Evolutionary conservation across 345 rosid genomes (phyloP).

Genomic region (Eucalyptus fibrosa): DNA sequence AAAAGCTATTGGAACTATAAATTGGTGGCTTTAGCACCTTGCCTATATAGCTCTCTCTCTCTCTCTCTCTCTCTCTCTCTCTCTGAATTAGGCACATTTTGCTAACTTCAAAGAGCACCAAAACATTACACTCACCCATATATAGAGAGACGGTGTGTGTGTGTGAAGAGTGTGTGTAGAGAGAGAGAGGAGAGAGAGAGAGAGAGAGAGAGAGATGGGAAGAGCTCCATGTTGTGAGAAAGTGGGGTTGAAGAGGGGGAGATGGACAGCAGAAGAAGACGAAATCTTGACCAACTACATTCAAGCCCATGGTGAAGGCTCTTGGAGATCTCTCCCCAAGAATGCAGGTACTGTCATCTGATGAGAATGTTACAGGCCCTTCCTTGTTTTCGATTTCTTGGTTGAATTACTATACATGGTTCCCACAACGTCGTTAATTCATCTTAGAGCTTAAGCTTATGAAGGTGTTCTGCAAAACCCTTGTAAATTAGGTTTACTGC

Average conservation of each 20-base stretch:
- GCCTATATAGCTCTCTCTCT: background rate
- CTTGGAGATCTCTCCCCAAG: conserved; percentile 81
- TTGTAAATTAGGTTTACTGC: conserved; percentile 36
- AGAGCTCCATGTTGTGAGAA: conserved; percentile 90
- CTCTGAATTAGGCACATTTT: background rate
- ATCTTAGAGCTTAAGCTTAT: background rate
- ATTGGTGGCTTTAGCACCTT: background rate
- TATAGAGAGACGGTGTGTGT: background rate
- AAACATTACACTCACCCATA: background rate
- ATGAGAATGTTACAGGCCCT: background rate
- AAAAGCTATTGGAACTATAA: background rate
- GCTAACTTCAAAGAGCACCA: background rate
- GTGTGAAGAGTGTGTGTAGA: background rate
- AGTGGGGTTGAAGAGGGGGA: conserved; percentile 69
- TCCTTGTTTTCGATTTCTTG: background rate
- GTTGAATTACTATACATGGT: background rate
- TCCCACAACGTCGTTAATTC: background rate
- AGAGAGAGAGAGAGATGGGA: conserved; percentile 34
- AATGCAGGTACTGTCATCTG: conserved; percentile 48
- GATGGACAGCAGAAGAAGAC: conserved; percentile 90
- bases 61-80: background rate
- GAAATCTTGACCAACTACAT: conserved; percentile 46
- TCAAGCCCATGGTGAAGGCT: conserved; percentile 68
- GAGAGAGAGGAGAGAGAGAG: background rate
- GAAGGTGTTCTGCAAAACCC: background rate